These are phyloP conservation scores for Cordyceps militaris DNA, from an alignment of 2,329 filamentous ascomycete genomes.

Conservation along the genomic window DNA sequence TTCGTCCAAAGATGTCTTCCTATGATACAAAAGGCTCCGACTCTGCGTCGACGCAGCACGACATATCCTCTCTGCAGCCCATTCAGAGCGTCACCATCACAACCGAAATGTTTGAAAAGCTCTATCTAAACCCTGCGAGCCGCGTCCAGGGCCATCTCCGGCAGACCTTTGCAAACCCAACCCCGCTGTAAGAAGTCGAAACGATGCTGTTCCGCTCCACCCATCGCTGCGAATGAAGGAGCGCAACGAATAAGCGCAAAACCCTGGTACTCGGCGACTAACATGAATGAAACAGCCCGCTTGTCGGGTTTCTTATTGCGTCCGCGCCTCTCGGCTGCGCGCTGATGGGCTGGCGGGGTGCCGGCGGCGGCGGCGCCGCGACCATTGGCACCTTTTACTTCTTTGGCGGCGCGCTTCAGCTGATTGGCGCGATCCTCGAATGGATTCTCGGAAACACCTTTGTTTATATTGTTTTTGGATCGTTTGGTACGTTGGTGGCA, in stretches of 20 bases:
- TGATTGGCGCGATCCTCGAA: conserved; percentile 41
- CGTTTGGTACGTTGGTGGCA: neutral
- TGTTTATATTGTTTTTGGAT: conserved; percentile 42
- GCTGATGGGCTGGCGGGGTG: conserved; percentile 42
- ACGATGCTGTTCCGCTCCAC: too few species aligned
- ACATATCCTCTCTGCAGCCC: neutral
- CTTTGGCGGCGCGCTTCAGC: conserved; percentile 40
- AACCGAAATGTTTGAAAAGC: conserved; percentile 1
- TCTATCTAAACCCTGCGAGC: neutral
- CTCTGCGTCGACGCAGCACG: neutral
- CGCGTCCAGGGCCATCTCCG: neutral
- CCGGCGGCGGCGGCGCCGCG: conserved; percentile 34
- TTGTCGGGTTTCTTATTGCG: conserved; percentile 1
- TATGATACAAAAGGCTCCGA: neutral
- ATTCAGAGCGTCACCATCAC: neutral
- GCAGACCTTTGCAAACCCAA: neutral
- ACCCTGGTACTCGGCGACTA: too few species aligned
- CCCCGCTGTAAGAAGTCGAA: neutral
- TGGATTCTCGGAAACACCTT: conserved; percentile 48
- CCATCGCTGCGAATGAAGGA: too few species aligned
- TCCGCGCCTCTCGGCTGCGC: conserved; percentile 21
- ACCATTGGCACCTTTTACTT: conserved; percentile 37
- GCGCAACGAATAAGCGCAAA: too few species aligned
- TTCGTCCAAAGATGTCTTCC: neutral
- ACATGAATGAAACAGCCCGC: neutral